Evolutionary conservation across 148 eudicot genomes (phyloP), one percentile per base, ranked within the genome.

Genomic region (Rhododendron mucronatum): DNA sequence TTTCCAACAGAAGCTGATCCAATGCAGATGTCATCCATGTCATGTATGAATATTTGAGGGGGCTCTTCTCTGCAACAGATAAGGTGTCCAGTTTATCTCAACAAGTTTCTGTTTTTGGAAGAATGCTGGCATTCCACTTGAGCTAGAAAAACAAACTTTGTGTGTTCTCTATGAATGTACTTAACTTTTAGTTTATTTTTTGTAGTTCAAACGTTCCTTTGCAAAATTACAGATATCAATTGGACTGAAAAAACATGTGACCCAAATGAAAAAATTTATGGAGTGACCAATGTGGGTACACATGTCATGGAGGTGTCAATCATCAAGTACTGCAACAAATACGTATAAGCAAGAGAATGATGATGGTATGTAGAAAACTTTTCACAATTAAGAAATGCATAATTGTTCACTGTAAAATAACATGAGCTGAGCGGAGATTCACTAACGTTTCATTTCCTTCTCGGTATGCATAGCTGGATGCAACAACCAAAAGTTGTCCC

Each of bases 401-500:
- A 33, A 57, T 55, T 7, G 16, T 73, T 23, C 23, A 35, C 78
- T 71, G 35, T 41, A 82, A 26, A 86, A 63, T 39, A 51, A 65
- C 39, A 79, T 41, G 16, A 45, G 47, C 44, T 78, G 26, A 51
- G 82, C 85, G 33, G 47, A 41, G 86, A 35, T 47, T 51, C 37
- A 82, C 93, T 88, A 85, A 95, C 99, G 88, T 86, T 96, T 96
- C 99, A 89, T 92, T 89, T 75, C 93, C 96, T 91, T 94, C 98
- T 87, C 89, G 93, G 89, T 89, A 95, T 15, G 93, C 89, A 86
- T 87, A 87, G 88, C 95, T 92, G 79, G 96, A 94, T 84, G 98
- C 97, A 85, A 96, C 91, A 23, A 98, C 99, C 91, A 96, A 88
- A 86, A 95, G 89, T 51, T 92, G 91, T 13, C 98, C 98, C 28